Evolutionary conservation across 2,329 filamentous ascomycete species (phyloP).

Genomic region (Onygenales sp.): DNA sequence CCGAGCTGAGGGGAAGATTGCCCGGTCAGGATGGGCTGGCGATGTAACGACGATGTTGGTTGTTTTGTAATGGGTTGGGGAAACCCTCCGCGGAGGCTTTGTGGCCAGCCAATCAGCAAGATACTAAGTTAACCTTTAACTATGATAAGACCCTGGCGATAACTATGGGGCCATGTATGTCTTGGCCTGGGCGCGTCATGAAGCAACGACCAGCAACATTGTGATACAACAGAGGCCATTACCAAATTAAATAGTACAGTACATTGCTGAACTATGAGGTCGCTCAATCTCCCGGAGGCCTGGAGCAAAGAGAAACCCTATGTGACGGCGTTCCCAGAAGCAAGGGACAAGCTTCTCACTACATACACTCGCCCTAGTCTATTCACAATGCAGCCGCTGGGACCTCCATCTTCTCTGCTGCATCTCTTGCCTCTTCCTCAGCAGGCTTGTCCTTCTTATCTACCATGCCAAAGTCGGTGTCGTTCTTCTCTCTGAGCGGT

Average conservation of each 20-base stretch:
- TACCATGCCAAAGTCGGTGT: constrained; percentile 6
- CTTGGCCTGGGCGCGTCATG: not conserved
- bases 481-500: constrained; percentile 1
- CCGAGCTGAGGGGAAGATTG: not conserved
- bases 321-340: not conserved
- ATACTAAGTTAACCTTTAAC: not conserved
- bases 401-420: not conserved
- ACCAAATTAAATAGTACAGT: not conserved
- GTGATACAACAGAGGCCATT: not conserved
- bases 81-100: not conserved
- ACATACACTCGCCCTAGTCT: not conserved
- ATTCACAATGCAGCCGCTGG: not conserved
- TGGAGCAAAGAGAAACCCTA: not conserved
- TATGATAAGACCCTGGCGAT: not conserved
- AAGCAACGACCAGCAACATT: not conserved
- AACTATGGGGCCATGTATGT: not conserved
- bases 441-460: not conserved
- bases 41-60: not conserved
- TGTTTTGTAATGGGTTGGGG: not conserved
- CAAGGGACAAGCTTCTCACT: not conserved
- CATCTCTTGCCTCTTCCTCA: not conserved
- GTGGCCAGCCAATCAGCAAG: not conserved
- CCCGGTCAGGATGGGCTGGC: not conserved
- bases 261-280: not conserved
- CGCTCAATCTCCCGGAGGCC: not conserved